phyloP scores from a whole-genome alignment of 1,139 yeast genomes.

The Kodamaea suecica region DNA sequence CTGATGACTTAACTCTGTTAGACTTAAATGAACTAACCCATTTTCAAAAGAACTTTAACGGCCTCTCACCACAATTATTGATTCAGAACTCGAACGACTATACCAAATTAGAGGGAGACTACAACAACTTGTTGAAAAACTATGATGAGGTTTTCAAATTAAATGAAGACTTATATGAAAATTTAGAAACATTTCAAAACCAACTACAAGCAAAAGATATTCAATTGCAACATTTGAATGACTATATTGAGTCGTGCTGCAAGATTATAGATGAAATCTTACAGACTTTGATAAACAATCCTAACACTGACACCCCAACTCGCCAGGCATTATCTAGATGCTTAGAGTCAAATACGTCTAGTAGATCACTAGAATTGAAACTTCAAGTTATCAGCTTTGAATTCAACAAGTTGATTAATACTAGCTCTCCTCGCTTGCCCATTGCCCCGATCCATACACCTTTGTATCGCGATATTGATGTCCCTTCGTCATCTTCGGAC shows the following conservation, averaged over 20 bases:
- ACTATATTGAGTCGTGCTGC: constrained; percentile 18
- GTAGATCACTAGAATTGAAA: constrained; percentile 23
- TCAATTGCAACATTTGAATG: constrained; percentile 16
- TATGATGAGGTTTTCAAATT: constrained; percentile 36
- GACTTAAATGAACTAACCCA: constrained; percentile 25
- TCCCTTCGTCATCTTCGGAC: constrained; percentile 1
- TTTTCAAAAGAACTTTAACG: constrained; percentile 23
- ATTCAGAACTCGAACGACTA: constrained; percentile 6
- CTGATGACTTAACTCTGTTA: constrained; percentile 10
- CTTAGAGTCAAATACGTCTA: constrained; percentile 13
- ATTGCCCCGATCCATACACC: constrained; percentile 15
- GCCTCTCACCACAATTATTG: constrained; percentile 14
- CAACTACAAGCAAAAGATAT: constrained; percentile 28
- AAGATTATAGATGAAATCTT: constrained; percentile 23
- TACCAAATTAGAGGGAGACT: constrained; percentile 13
- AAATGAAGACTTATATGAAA: constrained; percentile 39
- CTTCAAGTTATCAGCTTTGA: constrained; percentile 26
- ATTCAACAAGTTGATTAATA: constrained; percentile 13
- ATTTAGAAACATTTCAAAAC: constrained; percentile 34
- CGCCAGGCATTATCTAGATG: constrained; percentile 19
- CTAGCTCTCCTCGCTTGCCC: constrained; percentile 5
- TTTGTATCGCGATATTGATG: constrained; percentile 11
- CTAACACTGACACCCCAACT: constrained; percentile 18
- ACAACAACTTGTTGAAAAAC: constrained; percentile 23
- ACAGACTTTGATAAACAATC: constrained; percentile 20